Conservation (phyloP, 2,329 filamentous ascomycete species). For the Fusarium camptoceras region DNA sequence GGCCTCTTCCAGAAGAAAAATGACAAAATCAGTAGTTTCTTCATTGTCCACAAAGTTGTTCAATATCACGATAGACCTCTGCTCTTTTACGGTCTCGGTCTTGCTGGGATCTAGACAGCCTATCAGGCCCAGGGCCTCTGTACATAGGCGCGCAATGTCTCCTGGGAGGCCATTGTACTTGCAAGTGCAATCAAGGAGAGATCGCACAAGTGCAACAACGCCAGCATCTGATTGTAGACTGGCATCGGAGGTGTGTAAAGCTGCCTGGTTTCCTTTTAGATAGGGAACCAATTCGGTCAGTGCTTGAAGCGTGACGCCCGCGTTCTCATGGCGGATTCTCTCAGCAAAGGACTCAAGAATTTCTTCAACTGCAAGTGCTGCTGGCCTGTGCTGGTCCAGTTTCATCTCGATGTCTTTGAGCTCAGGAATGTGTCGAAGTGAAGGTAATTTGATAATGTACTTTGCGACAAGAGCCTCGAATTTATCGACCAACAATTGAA, state of each 20-base stretch:
- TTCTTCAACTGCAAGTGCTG: slow-evolving; percentile 58
- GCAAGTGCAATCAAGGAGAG: slow-evolving; percentile 85
- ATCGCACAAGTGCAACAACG: slow-evolving; percentile 77
- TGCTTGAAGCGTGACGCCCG: slow-evolving; percentile 85
- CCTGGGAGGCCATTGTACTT: slow-evolving; percentile 78
- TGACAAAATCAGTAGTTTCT: slow-evolving; percentile 87
- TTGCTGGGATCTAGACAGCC: slow-evolving; percentile 93
- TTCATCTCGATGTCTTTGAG: slow-evolving; percentile 75
- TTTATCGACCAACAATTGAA: slow-evolving; percentile 73
- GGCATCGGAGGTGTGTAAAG: slow-evolving; percentile 81
- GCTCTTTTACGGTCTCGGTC: slow-evolving; percentile 81
- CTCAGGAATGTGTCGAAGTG: slow-evolving; percentile 75
- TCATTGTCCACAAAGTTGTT: slow-evolving; percentile 84
- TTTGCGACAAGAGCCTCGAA: slow-evolving; percentile 71
- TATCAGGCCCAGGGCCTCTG: slow-evolving; percentile 86
- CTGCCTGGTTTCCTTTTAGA: slow-evolving; percentile 77
- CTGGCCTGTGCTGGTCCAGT: slow-evolving; percentile 72
- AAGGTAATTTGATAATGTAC: slow-evolving; percentile 81
- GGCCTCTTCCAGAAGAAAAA: slow-evolving; percentile 87
- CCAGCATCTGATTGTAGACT: slow-evolving; percentile 86
- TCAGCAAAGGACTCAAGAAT: slow-evolving; percentile 77
- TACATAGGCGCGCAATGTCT: slow-evolving; percentile 78
- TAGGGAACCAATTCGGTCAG: slow-evolving; percentile 81
- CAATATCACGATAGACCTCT: slow-evolving; percentile 84
- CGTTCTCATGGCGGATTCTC: slow-evolving; percentile 84